phyloP scores from a whole-genome alignment of 2,329 filamentous ascomycete species.

The Ascochyta clinopodiicola region DNA sequence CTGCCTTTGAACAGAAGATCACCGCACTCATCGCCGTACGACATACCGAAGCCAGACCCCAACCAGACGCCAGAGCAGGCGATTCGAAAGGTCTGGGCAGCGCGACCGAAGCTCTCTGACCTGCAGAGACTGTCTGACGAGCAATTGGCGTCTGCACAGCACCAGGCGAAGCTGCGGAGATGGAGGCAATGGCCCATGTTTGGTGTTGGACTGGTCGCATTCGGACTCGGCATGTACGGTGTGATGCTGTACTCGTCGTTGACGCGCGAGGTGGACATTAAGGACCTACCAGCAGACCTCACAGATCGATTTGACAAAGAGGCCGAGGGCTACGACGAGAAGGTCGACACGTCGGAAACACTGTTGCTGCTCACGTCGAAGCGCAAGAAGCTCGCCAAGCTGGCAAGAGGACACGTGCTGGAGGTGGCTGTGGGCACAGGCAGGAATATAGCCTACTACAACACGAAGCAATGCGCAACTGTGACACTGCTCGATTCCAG shows the following conservation, averaged over 20 bases:
- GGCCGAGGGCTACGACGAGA: slow-evolving; percentile 55
- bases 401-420: slow-evolving; percentile 55
- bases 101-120: slow-evolving; percentile 33
- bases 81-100: slow-evolving; percentile 32
- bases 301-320: slow-evolving; percentile 54
- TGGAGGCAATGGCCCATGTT: slow-evolving; percentile 44
- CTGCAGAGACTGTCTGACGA: slow-evolving; percentile 37
- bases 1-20: slow-evolving; percentile 25
- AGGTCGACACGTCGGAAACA: slow-evolving; percentile 54
- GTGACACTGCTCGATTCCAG: slow-evolving; percentile 58
- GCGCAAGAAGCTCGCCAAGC: slow-evolving; percentile 49
- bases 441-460: slow-evolving; percentile 56
- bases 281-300: slow-evolving; percentile 49
- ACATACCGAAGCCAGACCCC: slow-evolving; percentile 20
- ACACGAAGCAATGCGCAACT: slow-evolving; percentile 49
- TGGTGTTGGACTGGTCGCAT: slow-evolving; percentile 44
- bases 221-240: slow-evolving; percentile 51
- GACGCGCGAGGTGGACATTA: slow-evolving; percentile 28
- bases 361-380: slow-evolving; percentile 50
- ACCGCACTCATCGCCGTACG: slow-evolving; percentile 20
- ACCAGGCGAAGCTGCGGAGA: slow-evolving; percentile 36
- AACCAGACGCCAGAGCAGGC: slow-evolving; percentile 26
- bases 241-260: slow-evolving; percentile 46
- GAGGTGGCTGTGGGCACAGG: slow-evolving; percentile 59
- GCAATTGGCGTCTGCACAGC: slow-evolving; percentile 32